Evolutionary conservation across 2,329 filamentous ascomycete genomes (phyloP).

Genomic region (Fusarium sp.): DNA sequence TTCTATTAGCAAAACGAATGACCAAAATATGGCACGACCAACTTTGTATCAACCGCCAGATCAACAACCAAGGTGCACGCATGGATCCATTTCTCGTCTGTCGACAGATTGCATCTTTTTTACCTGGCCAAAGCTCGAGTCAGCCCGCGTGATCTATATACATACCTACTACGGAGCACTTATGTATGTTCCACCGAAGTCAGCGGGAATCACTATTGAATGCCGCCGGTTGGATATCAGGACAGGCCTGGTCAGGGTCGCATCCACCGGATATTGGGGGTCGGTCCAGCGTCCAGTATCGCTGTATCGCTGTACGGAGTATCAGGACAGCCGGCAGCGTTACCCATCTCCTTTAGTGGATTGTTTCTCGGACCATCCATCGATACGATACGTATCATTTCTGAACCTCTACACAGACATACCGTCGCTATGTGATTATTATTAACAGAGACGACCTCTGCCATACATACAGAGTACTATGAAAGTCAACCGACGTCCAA

Average conservation of each 20-base stretch:
- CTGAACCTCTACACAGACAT: neutral
- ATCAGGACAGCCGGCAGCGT: too few species aligned
- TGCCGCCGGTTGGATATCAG: neutral
- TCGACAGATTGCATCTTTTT: too few species aligned
- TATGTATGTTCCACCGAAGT: neutral
- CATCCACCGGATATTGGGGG: neutral
- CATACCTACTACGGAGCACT: too few species aligned
- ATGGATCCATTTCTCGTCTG: neutral
- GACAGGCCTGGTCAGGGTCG: neutral
- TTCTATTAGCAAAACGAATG: constrained; percentile 16
- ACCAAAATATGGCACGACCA: constrained; percentile 32
- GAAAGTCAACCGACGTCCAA: neutral
- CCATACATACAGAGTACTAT: neutral
- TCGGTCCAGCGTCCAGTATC: neutral
- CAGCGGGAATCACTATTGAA: constrained; percentile 12
- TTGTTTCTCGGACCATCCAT: neutral
- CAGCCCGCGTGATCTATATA: constrained; percentile 13
- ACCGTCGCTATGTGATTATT: neutral
- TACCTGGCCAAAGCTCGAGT: constrained; percentile 2
- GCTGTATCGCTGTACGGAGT: neutral
- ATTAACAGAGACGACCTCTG: neutral
- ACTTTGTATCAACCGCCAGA: constrained; percentile 3
- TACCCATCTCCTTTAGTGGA: neutral
- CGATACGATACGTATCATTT: neutral
- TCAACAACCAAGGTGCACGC: constrained; percentile 11